Evolutionary conservation across 306 rosid genomes (phyloP), one percentile per base, ranked within the genome.

Genomic region (Vicia faba): DNA sequence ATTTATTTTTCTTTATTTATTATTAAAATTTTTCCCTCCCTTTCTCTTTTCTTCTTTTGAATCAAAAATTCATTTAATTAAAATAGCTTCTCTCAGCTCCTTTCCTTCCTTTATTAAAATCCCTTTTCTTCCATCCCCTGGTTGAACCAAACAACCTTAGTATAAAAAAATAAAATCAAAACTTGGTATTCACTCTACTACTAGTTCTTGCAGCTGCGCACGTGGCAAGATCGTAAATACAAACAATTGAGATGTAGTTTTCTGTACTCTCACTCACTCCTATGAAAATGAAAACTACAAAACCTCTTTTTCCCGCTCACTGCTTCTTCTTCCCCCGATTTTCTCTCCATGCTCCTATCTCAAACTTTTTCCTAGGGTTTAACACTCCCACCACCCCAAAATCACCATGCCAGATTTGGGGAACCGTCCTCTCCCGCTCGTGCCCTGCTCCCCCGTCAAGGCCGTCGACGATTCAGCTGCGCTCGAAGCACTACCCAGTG

Each of bases 341-440:
- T 33, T 46, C 56, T 25, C 20, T 45, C 28, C 3, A 46, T 59
- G 33, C 67, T 25, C 10, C 41, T 11, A 31, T 14, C 18, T 2
- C 18, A 7, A 19, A 16, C 11, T 1, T 3, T 50, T 10, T 36
- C 15, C 54, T 61, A 62, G 83, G 83, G 72, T 70, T 85, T 69
- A 45, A 39, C 6, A 54, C 9, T 10, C 28, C 13, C 39, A 36
- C 15, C 51, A 8, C 14, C 23, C 1, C 64, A 11, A 55, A 55
- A 25, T 12, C 23, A 11, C 50, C 50, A 87, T 92, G 98, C 98
- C 92, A 28, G 95, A 87, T 70, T 83, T 89, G 8, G 96, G 75
- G 1, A 85, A 78, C 50, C 73, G 84, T 1, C 81, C 96, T 0
- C 78, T 81, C 13, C 13, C 83, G 0, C 69, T 77, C 58, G 19